Evolutionary conservation across 768 basidiomycete genomes (phyloP), one percentile per base, ranked within the genome.

Genomic region (Dictyophora rubrovolvata): DNA sequence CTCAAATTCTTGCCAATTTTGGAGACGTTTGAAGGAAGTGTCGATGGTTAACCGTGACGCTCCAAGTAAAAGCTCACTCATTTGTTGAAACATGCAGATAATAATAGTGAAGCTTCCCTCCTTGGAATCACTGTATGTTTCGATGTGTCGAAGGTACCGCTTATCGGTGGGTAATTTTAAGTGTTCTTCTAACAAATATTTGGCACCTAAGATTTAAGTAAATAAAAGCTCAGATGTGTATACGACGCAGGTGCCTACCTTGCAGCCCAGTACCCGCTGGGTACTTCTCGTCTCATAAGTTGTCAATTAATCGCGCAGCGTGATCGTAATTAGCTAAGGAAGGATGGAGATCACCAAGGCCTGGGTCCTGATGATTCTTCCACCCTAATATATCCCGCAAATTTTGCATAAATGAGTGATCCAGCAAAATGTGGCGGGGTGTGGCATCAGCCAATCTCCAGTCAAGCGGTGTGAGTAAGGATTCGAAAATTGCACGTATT

Each of bases 401-500:
- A 14, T 55, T 53, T 5, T 16, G 8, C 50, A 68, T 65, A 53
- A 70, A 70, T 2, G 63, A 66, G 10, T 63, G 63, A 35, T 70
- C 65, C 7, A 65, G 42, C 34, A 68, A 48, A 8, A 69, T 61
- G n/a, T 61, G 63, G n/a, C 64, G 60, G 12, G 69, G 69, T 11
- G 69, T 70, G 20, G 67, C 65, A 59, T 70, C 68, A 0, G 67
- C 67, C 0, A 70, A 65, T 57, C 65, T 63, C 69, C 69, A 70
- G 10, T 60, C 46, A 70, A 49, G 5, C 56, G 14, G 61, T 53
- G 1, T 60, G 48, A 17, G 65, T 37, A n/a, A n/a, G 0, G 53
- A 22, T 2, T 63, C 61, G 5, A 56, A 61, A n/a, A n/a, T n/a
- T 2, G 60, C 28, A 17, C 53, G 61, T 11, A 59, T n/a, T n/a